Evolutionary conservation across 2,329 filamentous ascomycete genomes (phyloP), one percentile per base, ranked within the genome.

Genomic region (Apiospora arundinis): DNA sequence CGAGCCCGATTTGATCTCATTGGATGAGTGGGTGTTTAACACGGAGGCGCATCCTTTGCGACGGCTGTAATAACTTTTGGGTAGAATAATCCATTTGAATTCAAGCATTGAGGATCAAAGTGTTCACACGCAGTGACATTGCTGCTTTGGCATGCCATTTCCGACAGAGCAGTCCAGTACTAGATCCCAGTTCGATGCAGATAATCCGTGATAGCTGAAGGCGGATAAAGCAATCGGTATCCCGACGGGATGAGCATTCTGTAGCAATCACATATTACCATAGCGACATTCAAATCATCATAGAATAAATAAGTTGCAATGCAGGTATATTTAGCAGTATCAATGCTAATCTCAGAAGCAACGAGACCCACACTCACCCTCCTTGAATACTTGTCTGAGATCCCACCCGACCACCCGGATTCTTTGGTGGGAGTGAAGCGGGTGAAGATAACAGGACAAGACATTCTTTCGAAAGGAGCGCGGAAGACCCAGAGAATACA

Each of bases 1-100:
- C 42, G 70, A 71, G 56, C 72, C 72, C 14, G 44, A 69, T 14
- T 32, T 70, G 14, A 67, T 73, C 65, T 66, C 44, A 1, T 23
- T 73, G 32, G 70, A 73, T 49, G 68, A 73, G 68, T 73, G 23
- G n/a, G 70, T 72, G 6, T 70, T 73, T 44, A 73, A 73, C 45
- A 73, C 72, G 16, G 72, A 73, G 23, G 72, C 70, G 12, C 72
- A 73, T 23, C 72, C 72, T 2, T 65, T 73, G 8, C 42, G 70
- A 40, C 68, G 72, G 44, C 14, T 45, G 42, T n/a, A n/a, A n/a
- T n/a, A n/a, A n/a, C n/a, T n/a, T n/a, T n/a, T n/a, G n/a, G n/a
- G n/a, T n/a, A n/a, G n/a, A n/a, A n/a, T n/a, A n/a, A n/a, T n/a
- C n/a, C n/a, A n/a, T n/a, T n/a, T n/a, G n/a, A n/a, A n/a, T n/a